Evolutionary conservation across 2,329 filamentous ascomycete genomes (phyloP), one percentile per base, ranked within the genome.

Genomic region (Hawksworthiomyces lignivorus): DNA sequence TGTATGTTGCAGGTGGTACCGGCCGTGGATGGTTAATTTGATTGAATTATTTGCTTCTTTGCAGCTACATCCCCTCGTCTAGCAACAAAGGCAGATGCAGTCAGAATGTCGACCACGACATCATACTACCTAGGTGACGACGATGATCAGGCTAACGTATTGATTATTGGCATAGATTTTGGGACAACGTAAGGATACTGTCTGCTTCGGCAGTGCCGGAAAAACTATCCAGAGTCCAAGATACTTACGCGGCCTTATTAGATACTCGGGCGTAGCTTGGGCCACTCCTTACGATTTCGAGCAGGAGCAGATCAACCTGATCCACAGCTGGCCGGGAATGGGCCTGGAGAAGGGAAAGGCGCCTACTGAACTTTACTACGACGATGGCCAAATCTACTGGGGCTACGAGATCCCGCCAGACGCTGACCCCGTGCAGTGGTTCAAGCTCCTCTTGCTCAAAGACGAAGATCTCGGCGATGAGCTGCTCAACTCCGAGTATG

Each of bases 301-400:
- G 31, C 39, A 45, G 20, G 43, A 43, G 5, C 38, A 43, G 21
- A 41, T 46, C 31, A 47, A 46, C 39, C 39, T 46, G 11, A 44
- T 46, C 36, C 38, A 46, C 26, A 44, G 12, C 21, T 45, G 46
- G 36, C 40, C 40, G 1, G 59, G 63, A 34, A 41, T 24, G 30
- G 44, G 44, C 24, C 28, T 34, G n/a, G 41, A 48, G 20, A 36
- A 46, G 30, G 46, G 38, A 41, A 49, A 49, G 28, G 44, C 36
- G 15, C 47, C 47, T 12, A 49, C 47, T 4, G 34, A 44, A 39
- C 41, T 47, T 5, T 47, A 32, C 34, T 47, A 41, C 24, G 39
- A 44, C 12, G 41, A 42, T 32, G 41, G 36, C n/a, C 20, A 44
- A 31, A 34, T 47, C 31, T 42, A 29, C 38, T 47, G 45, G 45